Conservation (phyloP, 2,329 filamentous ascomycete species). For the Karstenula rhodostoma region DNA sequence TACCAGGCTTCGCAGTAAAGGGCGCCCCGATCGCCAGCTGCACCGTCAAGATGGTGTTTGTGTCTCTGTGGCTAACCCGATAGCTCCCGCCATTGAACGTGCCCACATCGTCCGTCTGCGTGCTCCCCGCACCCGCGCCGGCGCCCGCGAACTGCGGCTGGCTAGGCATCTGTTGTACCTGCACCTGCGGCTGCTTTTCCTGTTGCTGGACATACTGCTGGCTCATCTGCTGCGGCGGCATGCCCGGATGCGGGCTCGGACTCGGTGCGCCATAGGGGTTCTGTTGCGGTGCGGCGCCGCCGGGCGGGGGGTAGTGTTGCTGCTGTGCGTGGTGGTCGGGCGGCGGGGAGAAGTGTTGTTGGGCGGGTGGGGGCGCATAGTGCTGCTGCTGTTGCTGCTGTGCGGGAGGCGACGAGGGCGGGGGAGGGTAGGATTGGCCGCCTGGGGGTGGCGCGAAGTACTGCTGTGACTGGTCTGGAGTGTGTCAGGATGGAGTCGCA, state of each 20-base stretch:
- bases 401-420: constrained; percentile 41
- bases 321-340: constrained; percentile 37
- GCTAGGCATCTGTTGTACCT: constrained; percentile 48
- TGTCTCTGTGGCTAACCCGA: constrained; percentile 89
- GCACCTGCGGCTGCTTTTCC: constrained; percentile 37
- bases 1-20: constrained; percentile 78
- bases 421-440: constrained; percentile 45
- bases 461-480: constrained; percentile 42
- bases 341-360: constrained; percentile 46
- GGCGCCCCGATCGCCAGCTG: constrained; percentile 92
- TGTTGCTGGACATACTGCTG: constrained; percentile 38
- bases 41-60: constrained; percentile 86
- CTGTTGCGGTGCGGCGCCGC: not conserved
- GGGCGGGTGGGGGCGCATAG: constrained; percentile 44
- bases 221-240: constrained; percentile 37
- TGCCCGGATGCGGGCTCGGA: constrained; percentile 48
- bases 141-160: constrained; percentile 70
- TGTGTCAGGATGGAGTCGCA: constrained; percentile 15
- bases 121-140: constrained; percentile 64
- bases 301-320: constrained; percentile 25
- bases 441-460: constrained; percentile 50
- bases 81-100: constrained; percentile 97
- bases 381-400: constrained; percentile 38
- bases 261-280: constrained; percentile 42
- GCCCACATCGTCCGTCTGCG: constrained; percentile 83